Conservation (phyloP, 108 stramenopile genomes). For the Parmales sp. region DNA sequence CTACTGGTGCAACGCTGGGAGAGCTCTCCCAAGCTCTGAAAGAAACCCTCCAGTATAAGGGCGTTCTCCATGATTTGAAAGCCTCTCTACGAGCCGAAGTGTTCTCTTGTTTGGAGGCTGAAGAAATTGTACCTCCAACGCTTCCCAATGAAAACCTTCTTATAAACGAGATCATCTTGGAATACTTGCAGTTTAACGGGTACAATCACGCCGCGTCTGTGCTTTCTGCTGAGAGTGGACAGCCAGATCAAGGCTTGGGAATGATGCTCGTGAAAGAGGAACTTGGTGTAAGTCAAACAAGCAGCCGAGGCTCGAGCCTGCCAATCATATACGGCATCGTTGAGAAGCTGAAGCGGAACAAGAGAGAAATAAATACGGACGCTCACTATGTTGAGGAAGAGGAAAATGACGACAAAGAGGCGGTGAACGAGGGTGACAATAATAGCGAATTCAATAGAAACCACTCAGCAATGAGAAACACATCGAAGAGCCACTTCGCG, state of each 20-base stretch:
- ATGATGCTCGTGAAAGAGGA: background rate
- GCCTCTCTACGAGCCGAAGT: background rate
- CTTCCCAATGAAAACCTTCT: slow-evolving; percentile 6
- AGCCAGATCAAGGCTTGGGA: background rate
- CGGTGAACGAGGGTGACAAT: too few species aligned
- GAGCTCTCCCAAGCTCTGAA: background rate
- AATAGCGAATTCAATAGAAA: too few species aligned
- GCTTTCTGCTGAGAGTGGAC: background rate
- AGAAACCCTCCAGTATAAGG: background rate
- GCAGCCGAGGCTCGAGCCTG: background rate
- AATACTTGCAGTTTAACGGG: background rate
- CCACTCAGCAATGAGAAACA: too few species aligned
- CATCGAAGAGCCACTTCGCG: too few species aligned
- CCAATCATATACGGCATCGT: background rate
- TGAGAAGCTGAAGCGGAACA: background rate
- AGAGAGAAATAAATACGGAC: too few species aligned
- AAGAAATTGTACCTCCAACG: background rate
- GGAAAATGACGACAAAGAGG: too few species aligned
- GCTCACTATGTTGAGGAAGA: too few species aligned
- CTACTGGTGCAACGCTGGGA: background rate
- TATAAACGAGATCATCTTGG: background rate
- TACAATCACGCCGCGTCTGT: background rate
- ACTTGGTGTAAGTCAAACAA: too few species aligned
- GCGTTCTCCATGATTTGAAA: background rate
- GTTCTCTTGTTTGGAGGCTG: background rate